Evolutionary conservation across 176 grass and related monocot genomes (phyloP).

Genomic region (barley (Hordeum vulgare)): DNA sequence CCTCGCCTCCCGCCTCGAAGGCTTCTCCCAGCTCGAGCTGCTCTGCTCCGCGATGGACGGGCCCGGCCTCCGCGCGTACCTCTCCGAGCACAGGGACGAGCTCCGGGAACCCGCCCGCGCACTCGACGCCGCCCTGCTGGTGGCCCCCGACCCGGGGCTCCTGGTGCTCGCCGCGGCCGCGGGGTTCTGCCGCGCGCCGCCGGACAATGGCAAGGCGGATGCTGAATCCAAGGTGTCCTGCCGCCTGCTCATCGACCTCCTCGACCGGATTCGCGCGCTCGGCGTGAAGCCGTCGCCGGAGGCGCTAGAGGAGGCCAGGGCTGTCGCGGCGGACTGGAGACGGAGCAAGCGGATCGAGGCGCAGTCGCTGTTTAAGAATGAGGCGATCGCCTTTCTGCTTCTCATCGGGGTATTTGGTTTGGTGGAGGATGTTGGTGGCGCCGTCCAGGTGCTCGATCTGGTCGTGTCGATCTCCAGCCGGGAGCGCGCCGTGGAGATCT

Average conservation of each 20-base stretch:
- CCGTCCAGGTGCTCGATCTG: slow-evolving; percentile 23
- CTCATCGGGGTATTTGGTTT: slow-evolving; percentile 35
- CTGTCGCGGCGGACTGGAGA: slow-evolving; percentile 34
- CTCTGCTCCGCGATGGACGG: slow-evolving; percentile 43
- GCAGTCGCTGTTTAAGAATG: slow-evolving; percentile 23
- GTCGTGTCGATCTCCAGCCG: slow-evolving; percentile 20
- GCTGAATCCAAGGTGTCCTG: slow-evolving; percentile 25
- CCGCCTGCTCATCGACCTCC: slow-evolving; percentile 30
- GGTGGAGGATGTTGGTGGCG: slow-evolving; percentile 37
- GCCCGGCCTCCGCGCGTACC: slow-evolving; percentile 16
- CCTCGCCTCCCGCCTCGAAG: slow-evolving; percentile 27
- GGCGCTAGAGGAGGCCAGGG: slow-evolving; percentile 30
- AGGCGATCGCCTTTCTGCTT: slow-evolving; percentile 39
- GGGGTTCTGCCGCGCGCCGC: slow-evolving; percentile 26
- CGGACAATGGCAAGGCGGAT: background rate
- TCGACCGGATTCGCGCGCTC: slow-evolving; percentile 17
- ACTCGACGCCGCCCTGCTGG: slow-evolving; percentile 30
- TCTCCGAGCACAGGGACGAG: slow-evolving; percentile 21
- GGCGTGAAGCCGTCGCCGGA: slow-evolving; percentile 37
- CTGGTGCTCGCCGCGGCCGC: slow-evolving; percentile 40
- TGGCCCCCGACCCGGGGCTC: slow-evolving; percentile 36
- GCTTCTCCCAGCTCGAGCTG: slow-evolving; percentile 29
- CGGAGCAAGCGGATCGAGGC: slow-evolving; percentile 29
- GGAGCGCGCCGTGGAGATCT: slow-evolving; percentile 34
- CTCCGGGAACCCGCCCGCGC: slow-evolving; percentile 8